A percentile compares a stretch with the other conserved stretches of the same genome.
phyloP scores from a whole-genome alignment of 2,329 filamentous ascomycete species.

The Penicillium paneum region DNA sequence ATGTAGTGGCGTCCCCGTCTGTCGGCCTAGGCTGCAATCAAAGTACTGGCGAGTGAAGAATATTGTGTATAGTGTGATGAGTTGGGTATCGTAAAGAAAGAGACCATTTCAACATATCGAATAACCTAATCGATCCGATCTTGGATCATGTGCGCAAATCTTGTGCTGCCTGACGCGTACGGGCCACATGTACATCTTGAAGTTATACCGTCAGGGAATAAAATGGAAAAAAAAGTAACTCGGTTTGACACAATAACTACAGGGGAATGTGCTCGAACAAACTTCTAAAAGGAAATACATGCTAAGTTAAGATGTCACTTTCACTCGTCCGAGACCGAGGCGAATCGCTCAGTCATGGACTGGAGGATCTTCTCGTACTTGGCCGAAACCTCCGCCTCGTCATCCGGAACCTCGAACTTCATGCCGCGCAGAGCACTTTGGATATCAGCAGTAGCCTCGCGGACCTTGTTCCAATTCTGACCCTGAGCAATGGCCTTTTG shows the following conservation, averaged over 20 bases:
- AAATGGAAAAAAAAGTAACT: conserved; percentile 10
- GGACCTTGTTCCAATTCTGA: conserved; percentile 86
- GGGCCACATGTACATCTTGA: not conserved
- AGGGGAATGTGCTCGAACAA: conserved; percentile 37
- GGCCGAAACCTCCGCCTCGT: conserved; percentile 76
- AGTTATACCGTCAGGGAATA: not conserved
- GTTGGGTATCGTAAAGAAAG: not conserved
- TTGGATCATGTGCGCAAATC: not conserved
- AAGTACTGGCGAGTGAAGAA: not conserved
- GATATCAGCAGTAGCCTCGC: conserved; percentile 83
- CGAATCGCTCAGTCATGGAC: conserved; percentile 95
- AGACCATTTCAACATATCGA: not conserved
- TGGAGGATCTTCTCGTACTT: conserved; percentile 95
- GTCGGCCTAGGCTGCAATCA: conserved; percentile 1
- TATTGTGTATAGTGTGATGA: not conserved
- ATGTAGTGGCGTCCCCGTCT: conserved; percentile 21
- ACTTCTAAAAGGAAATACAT: conserved; percentile 23
- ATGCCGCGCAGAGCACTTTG: conserved; percentile 82
- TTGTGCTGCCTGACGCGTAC: conserved; percentile 4
- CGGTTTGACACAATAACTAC: conserved; percentile 32
- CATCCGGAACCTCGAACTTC: conserved; percentile 92
- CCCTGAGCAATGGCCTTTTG: conserved; percentile 93
- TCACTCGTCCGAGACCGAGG: conserved; percentile 92
- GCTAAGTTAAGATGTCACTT: conserved; percentile 18
- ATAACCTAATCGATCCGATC: not conserved